Base-by-base conservation (phyloP, 371 early-diverging fungal genomes). In the Encephalitozoon cuniculi region DNA sequence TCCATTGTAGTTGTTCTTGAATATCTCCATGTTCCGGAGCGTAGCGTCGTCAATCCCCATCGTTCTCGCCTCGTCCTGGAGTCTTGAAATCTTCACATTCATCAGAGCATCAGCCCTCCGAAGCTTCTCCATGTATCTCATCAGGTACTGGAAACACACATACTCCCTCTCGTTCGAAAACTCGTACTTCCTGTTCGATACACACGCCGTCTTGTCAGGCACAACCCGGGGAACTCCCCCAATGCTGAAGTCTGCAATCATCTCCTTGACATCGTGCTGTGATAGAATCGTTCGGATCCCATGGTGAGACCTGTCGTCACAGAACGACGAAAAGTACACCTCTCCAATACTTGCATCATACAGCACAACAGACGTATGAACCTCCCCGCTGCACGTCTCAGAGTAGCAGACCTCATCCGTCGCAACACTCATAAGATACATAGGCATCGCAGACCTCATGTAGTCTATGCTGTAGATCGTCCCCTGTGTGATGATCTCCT, bases 271-370 rank as follows among this genome's bases (percentile, higher is more conserved):
- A 55, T 81, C 76, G 51, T 85, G 66, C 73, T 83, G 71, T 28
- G 64, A 52, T 18, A 96, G 85, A 54, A 99, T 79, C 0, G 95
- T 97, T 80, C 92, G 93, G 32, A 98, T 87, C 40, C 87, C 87
- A 15, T 92, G 91, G 11, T 92, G 87, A 71, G 91, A 88, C 23
- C 86, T 80, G 78, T 93, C 94, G 79, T 97, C 97, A 37, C 88
- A 85, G 68, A 93, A 90, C 2, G 87, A 83, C 64, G 89, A 87
- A 37, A 93, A 64, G 55, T 88, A 88, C 81, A 96, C 92, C 79
- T 92, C 90, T 8, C 93, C 93, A 0, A 94, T 93, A 0, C 94
- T 86, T 0, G 96, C 92, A 81, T 98, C 97, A 11, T 94, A 94
- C 84, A 96, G 93, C 32, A 90, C 87, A 11, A 93, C 84, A 34